Evolutionary conservation across 108 stramenopile genomes (phyloP).

Genomic region (Nannochloropsis oceanica): DNA sequence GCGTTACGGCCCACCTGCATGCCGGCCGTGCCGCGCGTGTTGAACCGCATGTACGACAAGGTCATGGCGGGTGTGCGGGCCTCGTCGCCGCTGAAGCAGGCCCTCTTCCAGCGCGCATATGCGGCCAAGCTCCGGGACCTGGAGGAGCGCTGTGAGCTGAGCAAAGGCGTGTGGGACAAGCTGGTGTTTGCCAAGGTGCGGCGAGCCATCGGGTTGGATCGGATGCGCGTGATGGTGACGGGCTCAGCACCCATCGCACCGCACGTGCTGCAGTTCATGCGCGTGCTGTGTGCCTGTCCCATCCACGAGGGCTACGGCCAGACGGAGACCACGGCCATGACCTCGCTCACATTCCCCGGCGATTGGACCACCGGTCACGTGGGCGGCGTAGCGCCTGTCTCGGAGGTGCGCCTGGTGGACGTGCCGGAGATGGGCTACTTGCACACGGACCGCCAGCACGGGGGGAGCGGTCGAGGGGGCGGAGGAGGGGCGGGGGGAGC

Average conservation of each 20-base stretch:
- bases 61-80: constrained; percentile 63
- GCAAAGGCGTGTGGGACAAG: constrained; percentile 61
- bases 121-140: constrained; percentile 61
- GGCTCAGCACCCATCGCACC: constrained; percentile 79
- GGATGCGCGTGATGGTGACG: constrained; percentile 51
- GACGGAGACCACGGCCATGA: constrained; percentile 74
- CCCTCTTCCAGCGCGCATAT: constrained; percentile 69
- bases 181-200: constrained; percentile 82
- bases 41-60: constrained; percentile 60
- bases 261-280: constrained; percentile 75
- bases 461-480: background rate
- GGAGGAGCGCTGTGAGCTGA: background rate
- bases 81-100: constrained; percentile 68
- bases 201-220: constrained; percentile 68
- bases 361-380: constrained; percentile 77
- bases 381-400: constrained; percentile 61
- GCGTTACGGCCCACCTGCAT: constrained; percentile 71
- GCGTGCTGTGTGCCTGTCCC: constrained; percentile 53
- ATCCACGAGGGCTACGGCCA: constrained; percentile 92
- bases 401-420: constrained; percentile 66
- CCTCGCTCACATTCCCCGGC: constrained; percentile 40
- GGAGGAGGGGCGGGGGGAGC: background rate
- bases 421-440: constrained; percentile 91
- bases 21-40: constrained; percentile 74
- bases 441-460: constrained; percentile 10